Base-by-base conservation (phyloP, 2,329 filamentous ascomycete genomes). In the Penicillium sumatraense region DNA sequence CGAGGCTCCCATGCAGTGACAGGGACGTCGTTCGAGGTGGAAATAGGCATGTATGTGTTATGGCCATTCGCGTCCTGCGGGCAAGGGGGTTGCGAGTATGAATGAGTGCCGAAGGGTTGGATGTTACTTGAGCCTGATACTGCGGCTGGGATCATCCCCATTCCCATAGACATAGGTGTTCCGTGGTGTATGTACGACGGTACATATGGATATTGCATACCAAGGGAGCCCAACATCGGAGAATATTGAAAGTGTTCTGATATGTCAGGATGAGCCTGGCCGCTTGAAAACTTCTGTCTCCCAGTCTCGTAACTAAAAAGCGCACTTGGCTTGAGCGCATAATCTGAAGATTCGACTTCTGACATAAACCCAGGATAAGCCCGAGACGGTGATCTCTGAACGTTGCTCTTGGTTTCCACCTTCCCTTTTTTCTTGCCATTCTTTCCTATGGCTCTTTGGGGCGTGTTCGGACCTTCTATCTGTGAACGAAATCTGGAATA, bases 401-500 rank as follows among this genome's bases (percentile, higher is more conserved):
- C 66, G 61, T 55, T 35, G 42, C 58, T 54, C 24, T 57, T 58
- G 2, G 55, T 47, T 2, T 59, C 50, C 2, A 53, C 42, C 26
- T 41, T 41, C 10, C 3, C 33, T 41, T 29, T 38, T 16, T 49
- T 56, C 13, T 26, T 2, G 11, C 21, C 44, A n/a, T 36, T 56
- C 54, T 46, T 68, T 64, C 24, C 62, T 44, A 2, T 31, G 9
- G 27, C 26, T 46, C 24, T 38, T 9, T 56, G 23, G 9, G 58
- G 48, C 45, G 71, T 73, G 46, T 71, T 75, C 57, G 65, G 71
- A 13, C 78, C 78, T 56, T 84, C 81, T 73, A 82, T 81, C 44
- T 83, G 79, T 51, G 78, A 74, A 54, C 75, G 78, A 68, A 83
- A 83, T 31, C 82, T 79, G 20, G 78, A 81, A 65, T 79, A 84